A percentile compares a stretch with the other conserved stretches of the same genome.
Evolutionary conservation across 139 green algal species (phyloP).

Genomic region (Haematococcus lacustris): DNA sequence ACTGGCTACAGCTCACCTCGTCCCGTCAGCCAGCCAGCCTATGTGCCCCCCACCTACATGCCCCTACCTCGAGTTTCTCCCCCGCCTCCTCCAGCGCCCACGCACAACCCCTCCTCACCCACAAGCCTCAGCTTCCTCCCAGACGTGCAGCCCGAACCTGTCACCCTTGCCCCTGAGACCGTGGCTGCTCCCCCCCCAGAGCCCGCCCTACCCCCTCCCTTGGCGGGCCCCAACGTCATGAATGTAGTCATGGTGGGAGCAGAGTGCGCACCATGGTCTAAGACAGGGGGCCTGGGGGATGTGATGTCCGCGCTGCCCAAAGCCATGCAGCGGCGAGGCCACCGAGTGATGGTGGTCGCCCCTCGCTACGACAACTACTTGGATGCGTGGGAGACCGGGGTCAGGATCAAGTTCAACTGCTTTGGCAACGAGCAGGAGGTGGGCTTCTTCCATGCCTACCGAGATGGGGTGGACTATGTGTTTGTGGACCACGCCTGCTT

Average conservation of each 20-base stretch:
- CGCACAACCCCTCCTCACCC: not conserved
- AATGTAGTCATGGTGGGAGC: constrained; percentile 94
- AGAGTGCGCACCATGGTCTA: constrained; percentile 94
- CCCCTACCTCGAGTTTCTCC: not conserved
- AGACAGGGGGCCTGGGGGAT: constrained; percentile 94
- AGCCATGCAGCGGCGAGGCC: constrained; percentile 66
- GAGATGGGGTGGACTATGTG: constrained; percentile 83
- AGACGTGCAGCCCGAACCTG: constrained; percentile 12
- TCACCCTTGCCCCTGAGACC: not conserved
- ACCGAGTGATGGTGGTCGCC: constrained; percentile 83
- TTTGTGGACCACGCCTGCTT: constrained; percentile 89
- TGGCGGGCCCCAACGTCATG: constrained; percentile 65
- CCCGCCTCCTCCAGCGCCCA: not conserved
- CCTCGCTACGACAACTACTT: constrained; percentile 75
- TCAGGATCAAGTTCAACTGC: constrained; percentile 51
- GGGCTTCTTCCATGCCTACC: constrained; percentile 74
- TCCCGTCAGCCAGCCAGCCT: not conserved
- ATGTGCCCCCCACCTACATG: not conserved
- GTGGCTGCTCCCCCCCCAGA: not conserved
- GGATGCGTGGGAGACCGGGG: constrained; percentile 67
- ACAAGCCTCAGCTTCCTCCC: not conserved
- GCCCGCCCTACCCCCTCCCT: constrained; percentile 8
- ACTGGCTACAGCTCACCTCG: not conserved
- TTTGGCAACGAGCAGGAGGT: constrained; percentile 64
- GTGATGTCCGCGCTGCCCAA: constrained; percentile 92